A percentile compares a stretch with the other conserved stretches of the same genome.
These are phyloP conservation scores for Chaetoceros tenuissimus DNA, from an alignment of 108 stramenopile genomes.

Conservation along the genomic window DNA sequence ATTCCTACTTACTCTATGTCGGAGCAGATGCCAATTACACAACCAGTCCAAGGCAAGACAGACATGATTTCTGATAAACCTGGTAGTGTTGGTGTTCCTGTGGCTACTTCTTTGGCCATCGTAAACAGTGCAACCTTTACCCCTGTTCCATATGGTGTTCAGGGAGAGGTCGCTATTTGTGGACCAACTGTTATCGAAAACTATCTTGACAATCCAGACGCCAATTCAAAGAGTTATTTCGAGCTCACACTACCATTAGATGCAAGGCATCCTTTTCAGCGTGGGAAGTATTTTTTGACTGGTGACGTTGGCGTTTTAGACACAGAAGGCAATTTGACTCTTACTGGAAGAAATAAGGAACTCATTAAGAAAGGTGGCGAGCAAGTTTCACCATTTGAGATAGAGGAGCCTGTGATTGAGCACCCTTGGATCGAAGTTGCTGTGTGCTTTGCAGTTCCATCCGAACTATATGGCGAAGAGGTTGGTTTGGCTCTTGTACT, in stretches of 20 bases:
- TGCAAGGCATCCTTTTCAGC: not conserved
- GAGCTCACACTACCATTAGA: slow-evolving; percentile 3
- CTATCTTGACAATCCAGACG: not conserved
- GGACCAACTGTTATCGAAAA: not conserved
- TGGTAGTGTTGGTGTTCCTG: slow-evolving; percentile 8
- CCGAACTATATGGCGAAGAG: slow-evolving; percentile 2
- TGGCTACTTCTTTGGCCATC: not conserved
- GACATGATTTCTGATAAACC: slow-evolving; percentile 4
- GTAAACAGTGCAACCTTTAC: not conserved
- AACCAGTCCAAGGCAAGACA: slow-evolving; percentile 4
- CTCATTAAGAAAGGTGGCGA: not conserved
- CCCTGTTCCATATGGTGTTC: not conserved
- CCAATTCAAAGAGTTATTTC: not conserved
- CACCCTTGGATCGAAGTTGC: not conserved
- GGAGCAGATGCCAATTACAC: slow-evolving; percentile 12
- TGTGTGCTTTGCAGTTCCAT: not conserved
- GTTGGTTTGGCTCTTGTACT: slow-evolving; percentile 6
- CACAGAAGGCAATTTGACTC: not conserved
- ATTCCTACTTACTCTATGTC: slow-evolving; percentile 10
- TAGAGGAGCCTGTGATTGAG: not conserved
- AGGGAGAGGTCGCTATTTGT: not conserved
- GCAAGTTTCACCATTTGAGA: slow-evolving; percentile 1
- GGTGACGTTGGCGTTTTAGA: not conserved
- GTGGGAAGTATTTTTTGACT: not conserved
- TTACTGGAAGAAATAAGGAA: not conserved